Conservation (phyloP, 495 filamentous ascomycete genomes). For the Evansstolkia leycettana region DNA sequence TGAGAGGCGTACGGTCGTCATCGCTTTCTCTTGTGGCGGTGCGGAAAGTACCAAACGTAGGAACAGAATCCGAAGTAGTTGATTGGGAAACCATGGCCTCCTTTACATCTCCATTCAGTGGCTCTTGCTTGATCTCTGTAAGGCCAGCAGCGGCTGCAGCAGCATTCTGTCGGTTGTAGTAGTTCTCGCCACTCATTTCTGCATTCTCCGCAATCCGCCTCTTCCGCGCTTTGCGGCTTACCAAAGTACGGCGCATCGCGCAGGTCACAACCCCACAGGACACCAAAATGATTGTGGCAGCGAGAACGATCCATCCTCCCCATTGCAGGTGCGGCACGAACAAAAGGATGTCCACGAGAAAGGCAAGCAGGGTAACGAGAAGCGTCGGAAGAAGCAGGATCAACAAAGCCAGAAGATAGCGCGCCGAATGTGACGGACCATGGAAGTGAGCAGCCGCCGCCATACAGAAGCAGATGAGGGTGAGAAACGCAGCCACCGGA, state of each 20-base stretch:
- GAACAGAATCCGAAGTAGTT: slow-evolving; percentile 42
- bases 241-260: slow-evolving; percentile 91
- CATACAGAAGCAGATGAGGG: slow-evolving; percentile 70
- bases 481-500: slow-evolving; percentile 78
- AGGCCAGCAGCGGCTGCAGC: slow-evolving; percentile 27
- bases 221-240: slow-evolving; percentile 82
- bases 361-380: slow-evolving; percentile 72
- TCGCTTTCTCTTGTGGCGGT: slow-evolving; percentile 46
- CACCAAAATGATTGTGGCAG: slow-evolving; percentile 76
- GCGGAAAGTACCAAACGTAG: slow-evolving; percentile 72
- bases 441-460: slow-evolving; percentile 78
- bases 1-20: slow-evolving; percentile 79
- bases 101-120: slow-evolving; percentile 36
- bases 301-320: slow-evolving; percentile 92
- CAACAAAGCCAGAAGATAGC: slow-evolving; percentile 72
- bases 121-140: slow-evolving; percentile 23
- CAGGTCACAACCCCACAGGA: slow-evolving; percentile 79
- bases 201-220: slow-evolving; percentile 85
- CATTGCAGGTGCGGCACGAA: slow-evolving; percentile 90
- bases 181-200: slow-evolving; percentile 90
- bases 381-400: slow-evolving; percentile 79
- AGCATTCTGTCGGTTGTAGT: slow-evolving; percentile 61
- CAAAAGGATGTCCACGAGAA: slow-evolving; percentile 88
- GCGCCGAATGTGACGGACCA: slow-evolving; percentile 80
- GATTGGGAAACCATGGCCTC: slow-evolving; percentile 39